Evolutionary conservation across 1,284 basidiomycete species (phyloP).

Genomic region (Chalciporus sp.): DNA sequence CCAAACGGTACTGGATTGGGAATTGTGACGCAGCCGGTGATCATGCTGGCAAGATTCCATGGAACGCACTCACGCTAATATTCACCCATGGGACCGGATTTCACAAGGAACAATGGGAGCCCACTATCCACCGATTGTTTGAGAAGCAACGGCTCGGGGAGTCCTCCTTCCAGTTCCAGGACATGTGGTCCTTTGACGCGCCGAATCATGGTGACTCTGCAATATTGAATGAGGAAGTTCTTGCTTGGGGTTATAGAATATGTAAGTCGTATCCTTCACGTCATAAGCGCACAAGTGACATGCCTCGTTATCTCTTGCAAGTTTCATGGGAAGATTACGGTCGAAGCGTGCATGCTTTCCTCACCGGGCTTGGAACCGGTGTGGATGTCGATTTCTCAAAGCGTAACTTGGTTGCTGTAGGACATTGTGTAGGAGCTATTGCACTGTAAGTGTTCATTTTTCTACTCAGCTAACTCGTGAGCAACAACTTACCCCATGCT

Average conservation of each 20-base stretch:
- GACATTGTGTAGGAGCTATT: neutral
- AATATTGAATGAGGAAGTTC: constrained; percentile 7
- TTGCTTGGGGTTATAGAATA: neutral
- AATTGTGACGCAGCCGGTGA: too few species aligned
- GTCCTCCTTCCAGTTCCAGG: neutral
- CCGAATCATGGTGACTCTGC: constrained; percentile 9
- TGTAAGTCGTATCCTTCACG: too few species aligned
- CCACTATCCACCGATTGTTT: neutral
- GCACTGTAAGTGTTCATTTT: neutral
- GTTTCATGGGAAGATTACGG: constrained; percentile 7
- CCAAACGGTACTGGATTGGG: too few species aligned
- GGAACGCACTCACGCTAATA: neutral
- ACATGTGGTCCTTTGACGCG: constrained; percentile 9
- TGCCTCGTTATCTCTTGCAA: too few species aligned
- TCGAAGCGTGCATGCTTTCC: constrained; percentile 6
- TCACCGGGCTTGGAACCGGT: neutral
- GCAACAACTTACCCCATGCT: neutral
- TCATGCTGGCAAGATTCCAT: too few species aligned
- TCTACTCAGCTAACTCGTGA: neutral
- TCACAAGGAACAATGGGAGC: constrained; percentile 9
- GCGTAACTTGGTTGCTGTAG: neutral
- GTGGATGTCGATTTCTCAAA: constrained; percentile 11
- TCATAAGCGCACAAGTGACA: too few species aligned
- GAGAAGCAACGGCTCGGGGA: neutral
- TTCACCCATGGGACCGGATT: neutral